Base-by-base conservation (phyloP, 75 land plant species). In the Pseudotsuga menziesii region DNA sequence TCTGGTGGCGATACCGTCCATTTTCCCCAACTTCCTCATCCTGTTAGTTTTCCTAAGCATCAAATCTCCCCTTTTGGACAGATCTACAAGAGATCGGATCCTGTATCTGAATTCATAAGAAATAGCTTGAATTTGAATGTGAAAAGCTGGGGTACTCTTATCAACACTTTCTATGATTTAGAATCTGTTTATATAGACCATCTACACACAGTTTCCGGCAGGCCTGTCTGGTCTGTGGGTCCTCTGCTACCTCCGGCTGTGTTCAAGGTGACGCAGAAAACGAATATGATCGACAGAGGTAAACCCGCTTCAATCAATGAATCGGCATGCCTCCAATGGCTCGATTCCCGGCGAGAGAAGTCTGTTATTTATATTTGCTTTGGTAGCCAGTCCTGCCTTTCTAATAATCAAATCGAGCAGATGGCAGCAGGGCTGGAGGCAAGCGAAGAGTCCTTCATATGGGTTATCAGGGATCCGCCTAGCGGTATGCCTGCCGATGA, bases 161-260 rank as follows among this genome's bases (percentile, higher is more conserved):
- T 84, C 58, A 85, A 88, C 77, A 29, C 85, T 2, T 81, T 85
- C 14, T 44, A 41, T 1, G 83, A 14, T 4, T 36, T 88, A 59
- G 88, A 88, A 23, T 71, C 78, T 14, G 61, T 36, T 29, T 81
- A 78, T 36, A 15, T 81, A 20, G 82, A 79, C 26, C 81, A 80
- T 25, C 73, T 82, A 22, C 73, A 27, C 32, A 39, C 0, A 8
- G 23, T 36, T 3, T 20, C 41, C 16, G 79, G 85, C 1, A 56
- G 25, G 20, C 79, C 80, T 3, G 78, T 88, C 13, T 85, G 78
- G 78, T 82, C 82, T 0, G 83, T 85, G 41, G 83, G 90, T 4
- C 87, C 88, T 20, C 22, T 85, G 3, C 16, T 48, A 7, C 58
- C 73, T 25, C 36, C n/a, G 4, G 58, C 29, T 6, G 19, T 29